phyloP scores from a whole-genome alignment of 2,329 filamentous ascomycete genomes.

The Simplicillium aogashimaense region DNA sequence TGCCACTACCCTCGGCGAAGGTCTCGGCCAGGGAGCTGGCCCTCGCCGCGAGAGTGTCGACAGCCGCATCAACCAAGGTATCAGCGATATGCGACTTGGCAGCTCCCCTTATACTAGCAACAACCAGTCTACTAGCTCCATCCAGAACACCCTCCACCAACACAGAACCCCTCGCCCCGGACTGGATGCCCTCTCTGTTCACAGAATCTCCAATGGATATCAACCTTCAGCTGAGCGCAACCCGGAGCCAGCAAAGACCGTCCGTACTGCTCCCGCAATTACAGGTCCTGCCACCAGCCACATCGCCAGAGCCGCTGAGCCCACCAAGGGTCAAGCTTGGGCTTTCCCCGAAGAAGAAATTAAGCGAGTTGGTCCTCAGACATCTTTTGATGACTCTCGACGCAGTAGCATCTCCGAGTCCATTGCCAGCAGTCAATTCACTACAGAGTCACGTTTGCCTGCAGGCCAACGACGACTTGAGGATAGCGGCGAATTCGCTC shows the following conservation, averaged over 20 bases:
- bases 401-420: constrained; percentile 71
- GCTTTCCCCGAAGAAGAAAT: constrained; percentile 70
- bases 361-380: constrained; percentile 34
- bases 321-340: constrained; percentile 76
- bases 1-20: constrained; percentile 21
- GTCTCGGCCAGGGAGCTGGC: constrained; percentile 27
- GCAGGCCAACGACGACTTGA: constrained; percentile 63
- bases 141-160: constrained; percentile 60
- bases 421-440: constrained; percentile 70
- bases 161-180: constrained; percentile 50
- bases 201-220: constrained; percentile 56
- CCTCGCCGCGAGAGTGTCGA: constrained; percentile 70
- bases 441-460: constrained; percentile 62
- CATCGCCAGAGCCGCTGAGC: constrained; percentile 63
- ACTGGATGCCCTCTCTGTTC: constrained; percentile 41
- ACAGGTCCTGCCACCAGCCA: constrained; percentile 57
- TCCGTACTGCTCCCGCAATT: constrained; percentile 65
- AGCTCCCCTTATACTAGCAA: constrained; percentile 63
- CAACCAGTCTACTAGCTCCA: constrained; percentile 66
- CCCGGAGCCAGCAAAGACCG: constrained; percentile 41
- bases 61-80: constrained; percentile 64
- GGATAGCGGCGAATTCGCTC: constrained; percentile 43
- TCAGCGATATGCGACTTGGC: constrained; percentile 60
- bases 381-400: constrained; percentile 49
- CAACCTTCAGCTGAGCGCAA: constrained; percentile 50